Evolutionary conservation across 2,329 filamentous ascomycete genomes (phyloP), one percentile per base, ranked within the genome.

Genomic region (Cordyceps tenuipes): DNA sequence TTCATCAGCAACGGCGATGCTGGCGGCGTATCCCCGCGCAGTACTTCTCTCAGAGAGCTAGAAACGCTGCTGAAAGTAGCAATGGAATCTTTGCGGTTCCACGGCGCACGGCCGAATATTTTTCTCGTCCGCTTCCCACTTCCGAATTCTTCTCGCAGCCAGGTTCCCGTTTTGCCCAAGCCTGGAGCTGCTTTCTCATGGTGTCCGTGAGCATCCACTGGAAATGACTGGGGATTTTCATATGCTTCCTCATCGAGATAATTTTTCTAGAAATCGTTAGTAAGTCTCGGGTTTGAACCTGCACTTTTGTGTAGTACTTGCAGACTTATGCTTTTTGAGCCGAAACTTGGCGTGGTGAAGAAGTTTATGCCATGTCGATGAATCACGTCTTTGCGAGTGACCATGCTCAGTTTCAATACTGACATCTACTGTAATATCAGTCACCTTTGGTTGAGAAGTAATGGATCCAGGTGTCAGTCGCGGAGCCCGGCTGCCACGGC

Each of bases 61-160:
- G 74, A 69, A n/a, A 72, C 68, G 55, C 71, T 77, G 62, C 64
- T 71, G 23, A 68, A 64, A 0, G 77, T 77, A 3, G 71, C 71
- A 8, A 58, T 66, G 0, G 76, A 77, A 19, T 68, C 64, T 60
- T 74, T 77, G 4, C 72, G 71, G 47, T 70, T 68, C 75, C 76
- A 77, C 2, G 73, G 73, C 10, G 72, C 70, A 46, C 68, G 75
- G 5, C 73, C 70, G 55, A 79, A 78, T 8, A 77, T 64, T 53
- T 71, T 77, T 21, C 68, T 69, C 5, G 70, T 70, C 3, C 68
- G 60, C 5, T 66, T 72, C 3, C 63, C 59, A 26, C 63, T 70
- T 10, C 60, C 64, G 10, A 61, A 53, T 10, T 74, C 74, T 2
- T 73, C 68, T 39, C 71, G 74, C n/a, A 71, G 62, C 64, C 70